Percentiles rank a stretch among this genome's conserved stretches.
These are phyloP conservation scores for Rhizomucor pusillus DNA, from an alignment of 371 early-diverging fungal genomes.

Conservation along the genomic window DNA sequence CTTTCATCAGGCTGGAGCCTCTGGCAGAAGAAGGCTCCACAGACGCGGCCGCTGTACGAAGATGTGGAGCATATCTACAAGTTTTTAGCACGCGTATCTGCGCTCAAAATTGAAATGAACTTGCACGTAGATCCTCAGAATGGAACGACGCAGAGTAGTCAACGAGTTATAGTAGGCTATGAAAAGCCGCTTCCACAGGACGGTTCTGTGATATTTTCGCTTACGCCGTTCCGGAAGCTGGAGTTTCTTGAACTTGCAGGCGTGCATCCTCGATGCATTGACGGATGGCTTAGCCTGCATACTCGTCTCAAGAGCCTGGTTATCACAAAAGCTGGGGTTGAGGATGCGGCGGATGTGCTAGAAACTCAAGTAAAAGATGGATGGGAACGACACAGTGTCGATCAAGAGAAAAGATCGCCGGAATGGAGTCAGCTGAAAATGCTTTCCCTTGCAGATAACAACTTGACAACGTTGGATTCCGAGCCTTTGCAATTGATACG, in stretches of 20 bases:
- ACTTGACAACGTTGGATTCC: conserved; percentile 47
- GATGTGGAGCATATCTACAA: conserved; percentile 58
- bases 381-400: conserved; percentile 10
- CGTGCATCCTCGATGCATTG: conserved; percentile 45
- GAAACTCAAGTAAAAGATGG: conserved; percentile 31
- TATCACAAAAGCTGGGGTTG: conserved; percentile 43
- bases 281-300: conserved; percentile 46
- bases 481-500: conserved; percentile 46
- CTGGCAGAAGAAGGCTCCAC: conserved; percentile 40
- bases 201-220: conserved; percentile 35
- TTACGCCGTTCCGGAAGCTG: conserved; percentile 41
- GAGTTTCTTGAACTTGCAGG: conserved; percentile 51
- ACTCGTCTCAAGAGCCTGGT: conserved; percentile 41
- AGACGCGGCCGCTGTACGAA: conserved; percentile 34
- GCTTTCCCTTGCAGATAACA: conserved; percentile 58
- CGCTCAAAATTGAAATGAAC: conserved; percentile 51
- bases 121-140: conserved; percentile 27
- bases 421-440: conserved; percentile 46
- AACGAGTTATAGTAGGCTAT: conserved; percentile 46
- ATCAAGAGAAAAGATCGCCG: conserved; percentile 15
- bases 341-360: conserved; percentile 44
- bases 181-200: conserved; percentile 39
- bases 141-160: conserved; percentile 41
- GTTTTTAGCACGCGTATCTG: conserved; percentile 42
- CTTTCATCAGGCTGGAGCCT: conserved; percentile 64